Base-by-base conservation (phyloP, 495 filamentous ascomycete genomes). In the Talaromyces trachyspermus region DNA sequence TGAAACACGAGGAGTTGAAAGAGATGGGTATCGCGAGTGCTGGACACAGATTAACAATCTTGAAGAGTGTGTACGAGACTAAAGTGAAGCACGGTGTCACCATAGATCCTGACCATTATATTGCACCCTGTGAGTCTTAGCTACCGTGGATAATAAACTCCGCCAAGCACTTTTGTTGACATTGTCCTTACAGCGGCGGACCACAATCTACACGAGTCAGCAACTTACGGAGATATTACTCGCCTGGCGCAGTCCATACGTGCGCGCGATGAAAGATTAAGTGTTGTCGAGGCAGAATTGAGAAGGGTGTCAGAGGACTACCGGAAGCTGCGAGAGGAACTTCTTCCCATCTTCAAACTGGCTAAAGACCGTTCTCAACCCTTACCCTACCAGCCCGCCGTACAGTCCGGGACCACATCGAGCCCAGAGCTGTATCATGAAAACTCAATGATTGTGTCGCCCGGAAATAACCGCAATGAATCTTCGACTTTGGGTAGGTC, bases 11-110 rank as follows among this genome's bases (percentile, higher is more conserved):
- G 37, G 91, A 96, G 57, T 69, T 98, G 59, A 95, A 89, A 64
- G 85, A 95, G 59, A 91, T 98, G 81, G 89, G 88, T 30, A 83
- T 98, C 53, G 71, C 73, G 43, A 95, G 91, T 62, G 86, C 95
- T 29, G 92, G 92, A 3, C 92, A 98, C 65, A 83, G 92, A 22
- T 74, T 98, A 49, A 95, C 90, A 2, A 92, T 98, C 33, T 74
- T 98, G 40, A 96, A 95, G 68, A 85, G 78, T 51, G 88, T 97
- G 27, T 98, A 95, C 64, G 89, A 96, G 58, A 79, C 89, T 53
- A 98, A 98, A 69, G 80, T 90, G 55, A 86, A 85, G 50, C 88
- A 96, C 59, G 85, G 89, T 55, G 79, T 98, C 48, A 84, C 87
- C 2, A 82, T 95, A 49, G 92, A 97, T 52, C 77, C 83, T 19